Percentiles rank a stretch among this genome's conserved stretches.
Conservation (phyloP, 73 alveolate genomes). For the Effrenium voratum region DNA sequence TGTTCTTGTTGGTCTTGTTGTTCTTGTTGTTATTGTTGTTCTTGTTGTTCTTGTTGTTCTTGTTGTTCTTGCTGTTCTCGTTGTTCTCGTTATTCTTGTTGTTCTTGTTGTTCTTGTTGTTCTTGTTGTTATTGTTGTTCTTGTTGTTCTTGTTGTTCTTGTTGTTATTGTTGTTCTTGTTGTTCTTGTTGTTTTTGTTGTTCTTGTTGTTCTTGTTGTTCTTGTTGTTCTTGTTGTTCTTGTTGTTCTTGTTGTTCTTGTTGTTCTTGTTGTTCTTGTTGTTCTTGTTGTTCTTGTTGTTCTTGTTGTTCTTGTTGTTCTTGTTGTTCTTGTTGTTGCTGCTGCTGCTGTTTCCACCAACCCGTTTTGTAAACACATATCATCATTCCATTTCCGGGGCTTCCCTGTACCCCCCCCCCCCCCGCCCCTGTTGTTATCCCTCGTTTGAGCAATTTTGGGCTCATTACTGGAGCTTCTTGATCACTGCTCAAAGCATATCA, state of each 20-base stretch:
- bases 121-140: neutral
- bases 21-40: neutral
- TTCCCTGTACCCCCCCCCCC: no score
- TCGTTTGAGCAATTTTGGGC: no score
- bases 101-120: neutral
- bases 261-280: neutral
- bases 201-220: neutral
- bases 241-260: neutral
- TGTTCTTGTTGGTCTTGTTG: neutral
- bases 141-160: neutral
- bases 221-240: neutral
- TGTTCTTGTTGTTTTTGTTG: neutral
- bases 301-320: neutral
- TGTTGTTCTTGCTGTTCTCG: neutral
- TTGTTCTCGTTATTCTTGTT: neutral
- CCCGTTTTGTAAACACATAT: neutral
- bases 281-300: neutral
- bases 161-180: neutral
- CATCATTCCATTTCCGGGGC: no score
- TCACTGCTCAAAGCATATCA: no score
- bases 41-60: neutral
- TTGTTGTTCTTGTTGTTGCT: neutral
- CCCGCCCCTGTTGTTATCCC: no score
- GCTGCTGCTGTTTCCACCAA: neutral
- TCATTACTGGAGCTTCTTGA: no score